Evolutionary conservation across 495 filamentous ascomycete genomes (phyloP).

Genomic region (Monascus purpureus): DNA sequence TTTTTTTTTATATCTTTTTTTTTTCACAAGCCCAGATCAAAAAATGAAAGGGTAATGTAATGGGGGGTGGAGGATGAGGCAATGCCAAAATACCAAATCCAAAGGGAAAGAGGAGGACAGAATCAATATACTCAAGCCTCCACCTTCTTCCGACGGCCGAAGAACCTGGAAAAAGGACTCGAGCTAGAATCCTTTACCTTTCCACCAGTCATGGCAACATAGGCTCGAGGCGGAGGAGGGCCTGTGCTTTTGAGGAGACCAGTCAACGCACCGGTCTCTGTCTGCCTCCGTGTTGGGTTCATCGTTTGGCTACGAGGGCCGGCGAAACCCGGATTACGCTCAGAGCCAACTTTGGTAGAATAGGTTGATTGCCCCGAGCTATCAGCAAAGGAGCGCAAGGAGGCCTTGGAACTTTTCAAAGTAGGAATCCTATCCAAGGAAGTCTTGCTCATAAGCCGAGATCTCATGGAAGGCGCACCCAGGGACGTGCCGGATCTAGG

Average conservation of each 20-base stretch:
- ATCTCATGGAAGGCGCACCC: not conserved
- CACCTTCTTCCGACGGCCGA: constrained; percentile 28
- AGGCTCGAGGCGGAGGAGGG: constrained; percentile 38
- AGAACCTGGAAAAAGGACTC: constrained; percentile 23
- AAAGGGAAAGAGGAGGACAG: no score
- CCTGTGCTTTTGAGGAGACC: constrained; percentile 67
- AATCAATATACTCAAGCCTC: constrained; percentile 18
- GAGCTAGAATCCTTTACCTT: not conserved
- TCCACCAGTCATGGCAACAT: not conserved
- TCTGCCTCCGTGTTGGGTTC: constrained; percentile 14
- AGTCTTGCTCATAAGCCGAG: no score
- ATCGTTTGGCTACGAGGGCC: no score
- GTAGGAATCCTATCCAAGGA: not conserved
- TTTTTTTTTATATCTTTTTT: no score
- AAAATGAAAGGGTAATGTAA: no score
- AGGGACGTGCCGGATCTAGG: not conserved
- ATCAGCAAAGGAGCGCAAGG: constrained; percentile 16
- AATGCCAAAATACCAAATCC: not conserved
- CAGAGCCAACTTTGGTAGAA: constrained; percentile 23
- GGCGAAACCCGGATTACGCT: constrained; percentile 16
- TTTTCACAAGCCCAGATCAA: no score
- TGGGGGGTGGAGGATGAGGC: no score
- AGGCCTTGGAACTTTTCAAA: not conserved
- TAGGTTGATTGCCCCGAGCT: constrained; percentile 20
- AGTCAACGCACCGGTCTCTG: constrained; percentile 59